phyloP scores from a whole-genome alignment of 2,329 filamentous ascomycete genomes.

The Penicillium sp. region DNA sequence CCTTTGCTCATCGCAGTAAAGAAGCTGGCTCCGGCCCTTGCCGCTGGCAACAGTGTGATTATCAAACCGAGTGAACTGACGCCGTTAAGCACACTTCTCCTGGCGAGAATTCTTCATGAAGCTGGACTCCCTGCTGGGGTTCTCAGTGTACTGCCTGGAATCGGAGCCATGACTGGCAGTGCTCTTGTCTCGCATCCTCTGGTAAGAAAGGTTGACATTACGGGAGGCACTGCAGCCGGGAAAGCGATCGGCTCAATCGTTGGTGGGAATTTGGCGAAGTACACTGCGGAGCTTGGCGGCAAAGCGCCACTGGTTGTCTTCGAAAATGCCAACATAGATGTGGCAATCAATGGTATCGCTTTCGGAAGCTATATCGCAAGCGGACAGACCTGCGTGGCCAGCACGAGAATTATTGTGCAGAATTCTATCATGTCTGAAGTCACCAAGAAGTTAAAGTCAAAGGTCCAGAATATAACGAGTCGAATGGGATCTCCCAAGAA shows the following conservation, averaged over 20 bases:
- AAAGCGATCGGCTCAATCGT: slow-evolving; percentile 33
- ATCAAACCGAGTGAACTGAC: slow-evolving; percentile 44
- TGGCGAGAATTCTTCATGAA: slow-evolving; percentile 42
- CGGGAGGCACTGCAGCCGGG: slow-evolving; percentile 33
- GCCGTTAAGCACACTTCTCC: slow-evolving; percentile 41
- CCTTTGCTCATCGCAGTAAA: slow-evolving; percentile 38
- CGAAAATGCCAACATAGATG: slow-evolving; percentile 31
- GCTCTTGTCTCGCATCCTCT: slow-evolving; percentile 29
- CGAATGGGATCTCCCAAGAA: slow-evolving; percentile 19
- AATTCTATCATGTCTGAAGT: slow-evolving; percentile 41
- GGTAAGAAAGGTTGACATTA: slow-evolving; percentile 37
- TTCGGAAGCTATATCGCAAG: slow-evolving; percentile 52
- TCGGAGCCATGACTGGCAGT: slow-evolving; percentile 48
- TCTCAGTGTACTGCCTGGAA: slow-evolving; percentile 51
- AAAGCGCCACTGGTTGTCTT: slow-evolving; percentile 39
- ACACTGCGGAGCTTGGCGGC: slow-evolving; percentile 38
- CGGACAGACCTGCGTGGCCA: slow-evolving; percentile 57
- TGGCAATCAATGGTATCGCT: slow-evolving; percentile 31
- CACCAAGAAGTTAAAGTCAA: slow-evolving; percentile 40
- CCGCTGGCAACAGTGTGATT: slow-evolving; percentile 41
- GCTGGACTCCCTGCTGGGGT: slow-evolving; percentile 46
- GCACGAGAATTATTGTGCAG: slow-evolving; percentile 54
- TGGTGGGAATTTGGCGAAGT: slow-evolving; percentile 33
- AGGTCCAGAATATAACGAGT: slow-evolving; percentile 47
- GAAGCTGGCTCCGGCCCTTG: slow-evolving; percentile 41